Base-by-base conservation (phyloP, 805 yeast species). In the Suhomyces kilbournensis region DNA sequence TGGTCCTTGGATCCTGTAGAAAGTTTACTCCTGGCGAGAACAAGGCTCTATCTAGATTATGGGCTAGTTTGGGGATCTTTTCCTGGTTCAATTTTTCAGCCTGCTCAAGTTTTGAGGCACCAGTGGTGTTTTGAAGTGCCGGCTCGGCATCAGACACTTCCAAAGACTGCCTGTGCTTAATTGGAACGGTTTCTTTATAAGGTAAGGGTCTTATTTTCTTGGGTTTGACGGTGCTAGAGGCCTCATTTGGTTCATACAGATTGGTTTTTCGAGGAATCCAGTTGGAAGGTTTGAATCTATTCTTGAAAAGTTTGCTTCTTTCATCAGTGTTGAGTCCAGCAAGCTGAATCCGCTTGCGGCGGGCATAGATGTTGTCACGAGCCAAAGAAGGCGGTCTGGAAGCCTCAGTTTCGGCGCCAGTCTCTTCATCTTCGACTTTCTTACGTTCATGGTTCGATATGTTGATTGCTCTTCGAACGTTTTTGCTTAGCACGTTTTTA, bases 21-120 rank as follows among this genome's bases (percentile, higher is more conserved):
- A 80, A 85, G 59, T 91, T 96, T 1, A 89, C 85, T 80, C 96
- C 65, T 0, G 97, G 97, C 28, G 86, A 84, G 64, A 87, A 89
- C 10, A 93, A 69, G 0, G 87, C 91, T 42, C 87, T 71, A 35
- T 87, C 86, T 17, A 94, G 75, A 47, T 79, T 80, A 60, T 88
- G 90, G 8, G 83, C 79, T 38, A 93, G 69, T 15, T 58, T 63
- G 0, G 97, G 92, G 48, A 85, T 65, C 25, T 65, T 58, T 7
- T 56, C 54, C 7, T 54, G 56, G 12, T 66, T 61, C 12, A 68
- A 61, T 30, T 50, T 48, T 19, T 54, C 56, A 7, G 62, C 60
- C 50, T 60, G 65, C 20, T 48, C 39, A 17, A 64, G 46, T 23
- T 9, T 20, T 6, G 25, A 22, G n/a, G 14, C n/a, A 17, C 30